These are phyloP conservation scores for Alnus glutinosa DNA, from an alignment of 306 rosid genomes.

Conservation along the genomic window DNA sequence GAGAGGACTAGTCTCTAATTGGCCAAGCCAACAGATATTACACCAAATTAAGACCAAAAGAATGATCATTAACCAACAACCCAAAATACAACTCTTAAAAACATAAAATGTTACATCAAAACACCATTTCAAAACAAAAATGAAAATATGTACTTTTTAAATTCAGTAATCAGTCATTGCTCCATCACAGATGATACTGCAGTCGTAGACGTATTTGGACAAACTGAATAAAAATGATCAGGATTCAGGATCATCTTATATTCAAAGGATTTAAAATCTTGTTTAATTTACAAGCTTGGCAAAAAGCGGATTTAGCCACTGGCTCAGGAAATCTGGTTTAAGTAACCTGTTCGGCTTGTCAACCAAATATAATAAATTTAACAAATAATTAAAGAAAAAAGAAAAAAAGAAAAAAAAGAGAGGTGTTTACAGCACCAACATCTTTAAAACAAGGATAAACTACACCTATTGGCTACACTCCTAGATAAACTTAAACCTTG, in stretches of 20 bases:
- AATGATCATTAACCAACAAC: neutral
- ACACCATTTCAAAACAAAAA: too few species aligned
- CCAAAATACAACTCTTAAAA: too few species aligned
- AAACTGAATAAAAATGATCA: neutral
- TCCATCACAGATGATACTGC: neutral
- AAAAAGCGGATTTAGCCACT: neutral
- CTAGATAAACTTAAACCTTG: conserved; percentile 1
- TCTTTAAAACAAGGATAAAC: neutral
- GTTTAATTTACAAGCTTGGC: neutral
- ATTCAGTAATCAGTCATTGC: neutral
- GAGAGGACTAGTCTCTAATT: neutral
- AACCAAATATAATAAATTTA: neutral
- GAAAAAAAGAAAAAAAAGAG: neutral
- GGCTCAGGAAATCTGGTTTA: neutral
- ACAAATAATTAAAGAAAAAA: neutral
- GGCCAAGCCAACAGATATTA: neutral
- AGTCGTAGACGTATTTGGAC: neutral
- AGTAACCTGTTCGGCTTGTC: neutral
- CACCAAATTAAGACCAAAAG: neutral
- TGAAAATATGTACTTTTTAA: too few species aligned
- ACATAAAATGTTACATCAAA: too few species aligned
- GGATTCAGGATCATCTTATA: conserved; percentile 1
- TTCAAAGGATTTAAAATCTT: neutral
- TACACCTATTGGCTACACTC: neutral
- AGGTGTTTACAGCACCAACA: neutral